Evolutionary conservation across 345 rosid species (phyloP).

Genomic region (Boechera stricta): DNA sequence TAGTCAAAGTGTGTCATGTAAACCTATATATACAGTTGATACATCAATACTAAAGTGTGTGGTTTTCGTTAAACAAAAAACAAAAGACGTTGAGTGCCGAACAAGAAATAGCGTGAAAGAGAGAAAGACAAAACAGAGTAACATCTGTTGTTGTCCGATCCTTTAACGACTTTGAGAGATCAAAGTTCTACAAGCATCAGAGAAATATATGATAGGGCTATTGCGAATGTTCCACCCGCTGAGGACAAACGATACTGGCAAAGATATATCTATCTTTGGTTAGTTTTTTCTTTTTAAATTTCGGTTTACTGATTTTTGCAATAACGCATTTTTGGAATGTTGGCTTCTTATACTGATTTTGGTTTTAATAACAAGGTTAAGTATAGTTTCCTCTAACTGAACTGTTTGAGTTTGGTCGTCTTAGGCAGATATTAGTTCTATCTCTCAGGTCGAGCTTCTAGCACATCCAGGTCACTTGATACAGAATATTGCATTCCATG

Average conservation of each 20-base stretch:
- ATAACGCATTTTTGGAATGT: neutral
- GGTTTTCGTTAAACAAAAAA: too few species aligned
- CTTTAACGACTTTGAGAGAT: too few species aligned
- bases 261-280: constrained; percentile 88
- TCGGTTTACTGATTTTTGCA: neutral
- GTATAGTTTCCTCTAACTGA: constrained; percentile 21
- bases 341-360: constrained; percentile 4
- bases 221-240: constrained; percentile 85
- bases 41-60: too few species aligned
- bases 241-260: constrained; percentile 93
- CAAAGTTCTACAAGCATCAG: constrained; percentile 33
- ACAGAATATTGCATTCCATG: constrained; percentile 1
- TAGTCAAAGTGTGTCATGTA: too few species aligned
- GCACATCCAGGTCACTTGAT: neutral
- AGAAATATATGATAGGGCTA: constrained; percentile 85
- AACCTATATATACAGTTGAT: too few species aligned
- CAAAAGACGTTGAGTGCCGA: too few species aligned
- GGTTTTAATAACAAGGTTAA: neutral
- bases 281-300: constrained; percentile 35
- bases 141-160: too few species aligned
- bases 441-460: constrained; percentile 17
- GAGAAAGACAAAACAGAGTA: too few species aligned
- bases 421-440: neutral
- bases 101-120: too few species aligned
- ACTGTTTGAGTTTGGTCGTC: neutral